phyloP scores from a whole-genome alignment of 805 yeast species.

The Ogataea siamensis region DNA sequence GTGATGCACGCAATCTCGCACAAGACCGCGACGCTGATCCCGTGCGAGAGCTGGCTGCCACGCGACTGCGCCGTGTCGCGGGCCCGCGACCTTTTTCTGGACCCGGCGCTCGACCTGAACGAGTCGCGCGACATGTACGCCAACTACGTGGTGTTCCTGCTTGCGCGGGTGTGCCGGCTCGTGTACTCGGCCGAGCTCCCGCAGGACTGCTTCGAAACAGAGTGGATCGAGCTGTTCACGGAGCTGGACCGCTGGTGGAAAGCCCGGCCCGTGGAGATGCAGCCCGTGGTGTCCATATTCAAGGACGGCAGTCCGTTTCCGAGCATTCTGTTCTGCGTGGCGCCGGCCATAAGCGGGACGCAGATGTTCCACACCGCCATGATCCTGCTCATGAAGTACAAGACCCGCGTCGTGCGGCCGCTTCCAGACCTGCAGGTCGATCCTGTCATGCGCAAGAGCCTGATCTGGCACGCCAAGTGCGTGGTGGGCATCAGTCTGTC shows the following conservation, averaged over 20 bases:
- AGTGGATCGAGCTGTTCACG: constrained; percentile 39
- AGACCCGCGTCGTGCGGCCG: constrained; percentile 32
- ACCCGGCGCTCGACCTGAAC: constrained; percentile 12
- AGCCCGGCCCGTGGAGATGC: constrained; percentile 35
- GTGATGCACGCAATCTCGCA: constrained; percentile 40
- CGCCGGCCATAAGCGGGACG: constrained; percentile 41
- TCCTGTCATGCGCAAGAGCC: constrained; percentile 17
- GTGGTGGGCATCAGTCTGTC: constrained; percentile 36
- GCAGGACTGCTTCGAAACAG: constrained; percentile 31
- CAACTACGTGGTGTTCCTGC: constrained; percentile 40
- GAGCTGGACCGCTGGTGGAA: constrained; percentile 38
- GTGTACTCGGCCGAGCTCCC: constrained; percentile 23
- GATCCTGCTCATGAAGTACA: constrained; percentile 39
- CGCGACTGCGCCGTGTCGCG: constrained; percentile 23
- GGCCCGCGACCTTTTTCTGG: constrained; percentile 24
- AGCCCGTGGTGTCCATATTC: constrained; percentile 26
- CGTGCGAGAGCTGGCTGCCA: constrained; percentile 37
- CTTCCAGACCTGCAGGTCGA: constrained; percentile 10
- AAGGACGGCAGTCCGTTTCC: constrained; percentile 37
- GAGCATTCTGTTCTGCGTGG: constrained; percentile 37
- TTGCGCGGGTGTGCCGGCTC: constrained; percentile 37
- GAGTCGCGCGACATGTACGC: constrained; percentile 35
- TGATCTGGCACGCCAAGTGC: constrained; percentile 38
- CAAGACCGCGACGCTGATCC: constrained; percentile 38
- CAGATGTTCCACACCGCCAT: constrained; percentile 41